Percentiles rank a stretch among this genome's conserved stretches.
phyloP scores from a whole-genome alignment of 495 filamentous ascomycete genomes.

The Hypoxylon trugodes region DNA sequence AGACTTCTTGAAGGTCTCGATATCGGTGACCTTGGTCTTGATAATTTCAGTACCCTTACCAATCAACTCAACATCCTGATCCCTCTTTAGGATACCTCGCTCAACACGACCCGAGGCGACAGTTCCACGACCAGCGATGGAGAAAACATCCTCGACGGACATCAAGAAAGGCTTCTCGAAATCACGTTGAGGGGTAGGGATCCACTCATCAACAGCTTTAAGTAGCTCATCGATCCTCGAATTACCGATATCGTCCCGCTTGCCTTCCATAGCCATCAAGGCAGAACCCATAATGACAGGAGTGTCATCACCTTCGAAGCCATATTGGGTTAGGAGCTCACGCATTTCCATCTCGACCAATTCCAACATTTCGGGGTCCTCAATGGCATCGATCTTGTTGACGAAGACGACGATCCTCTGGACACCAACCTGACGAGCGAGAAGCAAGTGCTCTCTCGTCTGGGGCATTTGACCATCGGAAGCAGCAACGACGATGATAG shows the following conservation, averaged over 20 bases:
- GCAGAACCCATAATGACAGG: constrained; percentile 97
- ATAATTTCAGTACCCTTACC: constrained; percentile 79
- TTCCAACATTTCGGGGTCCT: constrained; percentile 99
- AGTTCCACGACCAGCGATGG: constrained; percentile 95
- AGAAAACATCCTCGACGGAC: constrained; percentile 98
- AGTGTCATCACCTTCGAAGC: constrained; percentile 97
- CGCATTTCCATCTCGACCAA: constrained; percentile 99
- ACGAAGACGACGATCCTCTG: constrained; percentile 98
- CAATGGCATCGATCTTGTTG: constrained; percentile 97
- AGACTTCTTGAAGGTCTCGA: constrained; percentile 99
- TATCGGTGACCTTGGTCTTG: constrained; percentile 99
- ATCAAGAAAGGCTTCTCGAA: constrained; percentile 98
- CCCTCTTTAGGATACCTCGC: constrained; percentile 91
- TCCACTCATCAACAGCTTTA: constrained; percentile 92
- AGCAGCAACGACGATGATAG: constrained; percentile 97
- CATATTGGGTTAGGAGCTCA: constrained; percentile 88
- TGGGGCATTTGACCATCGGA: constrained; percentile 99
- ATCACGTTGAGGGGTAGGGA: constrained; percentile 89
- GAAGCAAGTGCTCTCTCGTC: constrained; percentile 96
- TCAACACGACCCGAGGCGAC: constrained; percentile 97
- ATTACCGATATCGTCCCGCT: constrained; percentile 85
- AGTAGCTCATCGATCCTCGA: constrained; percentile 88
- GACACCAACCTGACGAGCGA: constrained; percentile 97
- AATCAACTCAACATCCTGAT: constrained; percentile 90
- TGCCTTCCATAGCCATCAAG: constrained; percentile 90